Evolutionary conservation across 164 flowering plant species (phyloP), one percentile per base, ranked within the genome.

Genomic region (Magnolia officinalis): DNA sequence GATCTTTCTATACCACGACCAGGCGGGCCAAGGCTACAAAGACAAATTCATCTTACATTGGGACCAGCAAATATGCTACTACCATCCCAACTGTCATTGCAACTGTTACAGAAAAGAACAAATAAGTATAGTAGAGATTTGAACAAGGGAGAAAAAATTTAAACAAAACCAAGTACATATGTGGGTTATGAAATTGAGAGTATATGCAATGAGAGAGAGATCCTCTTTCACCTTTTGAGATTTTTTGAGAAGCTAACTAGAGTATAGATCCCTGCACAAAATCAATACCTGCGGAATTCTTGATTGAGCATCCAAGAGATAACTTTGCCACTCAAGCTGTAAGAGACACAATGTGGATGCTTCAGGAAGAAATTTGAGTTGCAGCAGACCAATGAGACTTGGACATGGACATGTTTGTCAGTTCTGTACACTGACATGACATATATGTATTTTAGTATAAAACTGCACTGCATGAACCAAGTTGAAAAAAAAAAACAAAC

Each of bases 101-200:
- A 26, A 26, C 29, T 26, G 29, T 26, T 26, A 26, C 29, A 26
- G 29, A 26, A 26, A 26, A 26, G 29, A 26, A 26, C 29, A 26
- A 26, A 26, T 26, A 26, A 26, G 29, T 26, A 26, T 1, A 26
- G 29, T 26, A 26, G 29, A 2, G 0, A 26, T 26, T 26, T 26
- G 29, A 26, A 26, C 29, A 26, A 26, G 29, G 29, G 29, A 26
- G 29, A 26, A 26, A 26, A 26, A 74, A 80, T 23, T 79, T 37
- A 45, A 69, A 58, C 52, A 72, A 76, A 66, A 20, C 73, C 66
- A 14, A 75, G 61, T 23, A 78, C 18, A 8, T 63, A 67, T 1
- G 49, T 58, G 83, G 29, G 29, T 26, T 26, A 26, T 26, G 29
- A 26, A 26, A 26, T 26, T 26, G 29, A 26, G 29, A 26, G 29